A percentile compares a stretch with the other conserved stretches of the same genome.
These are phyloP conservation scores for Globisporangium okanoganense DNA, from an alignment of 352 stramenopile species.

Conservation along the genomic window DNA sequence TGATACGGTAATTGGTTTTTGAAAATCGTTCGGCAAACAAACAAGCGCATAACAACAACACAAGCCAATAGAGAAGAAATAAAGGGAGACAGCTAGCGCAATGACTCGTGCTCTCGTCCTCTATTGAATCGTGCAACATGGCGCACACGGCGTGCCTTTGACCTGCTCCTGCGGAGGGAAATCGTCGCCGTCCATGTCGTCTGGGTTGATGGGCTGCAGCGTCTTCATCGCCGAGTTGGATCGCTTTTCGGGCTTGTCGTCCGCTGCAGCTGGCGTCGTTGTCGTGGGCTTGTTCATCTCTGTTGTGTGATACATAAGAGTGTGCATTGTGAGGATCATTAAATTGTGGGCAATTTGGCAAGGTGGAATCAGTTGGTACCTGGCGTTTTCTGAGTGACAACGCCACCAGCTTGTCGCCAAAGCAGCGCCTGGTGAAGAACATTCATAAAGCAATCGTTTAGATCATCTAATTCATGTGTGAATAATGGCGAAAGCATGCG, in stretches of 20 bases:
- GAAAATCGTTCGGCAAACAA: neutral
- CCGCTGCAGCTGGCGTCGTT: slow-evolving; percentile 8
- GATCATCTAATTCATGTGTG: neutral
- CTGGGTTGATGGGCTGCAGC: slow-evolving; percentile 12
- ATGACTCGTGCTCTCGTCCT: slow-evolving; percentile 16
- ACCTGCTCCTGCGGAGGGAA: slow-evolving; percentile 15
- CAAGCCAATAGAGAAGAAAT: neutral
- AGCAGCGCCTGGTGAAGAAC: slow-evolving; percentile 46
- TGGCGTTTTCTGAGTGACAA: slow-evolving; percentile 78
- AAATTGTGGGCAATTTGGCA: too few relatives aligned
- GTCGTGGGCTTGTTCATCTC: slow-evolving; percentile 22
- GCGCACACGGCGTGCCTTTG: slow-evolving; percentile 42
- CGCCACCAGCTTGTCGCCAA: slow-evolving; percentile 74
- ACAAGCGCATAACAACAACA: neutral
- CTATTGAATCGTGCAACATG: slow-evolving; percentile 75
- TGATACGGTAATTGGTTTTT: neutral
- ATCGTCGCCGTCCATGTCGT: slow-evolving; percentile 13
- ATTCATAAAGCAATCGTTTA: neutral
- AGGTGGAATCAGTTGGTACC: slow-evolving; percentile 28
- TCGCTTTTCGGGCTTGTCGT: slow-evolving; percentile 7
- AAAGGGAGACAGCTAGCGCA: neutral
- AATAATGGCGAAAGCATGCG: neutral
- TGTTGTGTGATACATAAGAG: slow-evolving; percentile 2
- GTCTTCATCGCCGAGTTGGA: slow-evolving; percentile 9
- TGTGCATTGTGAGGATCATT: too few relatives aligned